A percentile compares a stretch with the other conserved stretches of the same genome.
Evolutionary conservation across 345 rosid genomes (phyloP).

Genomic region (Kernera saxatilis): DNA sequence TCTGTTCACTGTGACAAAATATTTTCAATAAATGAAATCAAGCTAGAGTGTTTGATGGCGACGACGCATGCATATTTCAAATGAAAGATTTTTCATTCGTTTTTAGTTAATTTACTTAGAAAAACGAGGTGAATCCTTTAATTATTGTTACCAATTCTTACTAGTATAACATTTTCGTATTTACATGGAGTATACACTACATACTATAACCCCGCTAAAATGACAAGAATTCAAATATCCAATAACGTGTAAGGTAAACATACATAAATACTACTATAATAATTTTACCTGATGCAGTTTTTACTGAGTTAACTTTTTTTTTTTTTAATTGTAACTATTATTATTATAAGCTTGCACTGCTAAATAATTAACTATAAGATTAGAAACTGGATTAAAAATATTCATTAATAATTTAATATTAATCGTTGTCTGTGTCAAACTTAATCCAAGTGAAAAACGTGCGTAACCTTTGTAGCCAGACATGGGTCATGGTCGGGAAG

Average conservation of each 20-base stretch:
- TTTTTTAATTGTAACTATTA: too few relatives aligned
- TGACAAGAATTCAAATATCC: too few relatives aligned
- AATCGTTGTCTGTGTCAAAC: neutral
- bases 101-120: neutral
- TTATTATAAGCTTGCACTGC: too few relatives aligned
- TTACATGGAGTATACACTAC: too few relatives aligned
- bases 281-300: too few relatives aligned
- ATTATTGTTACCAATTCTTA: too few relatives aligned
- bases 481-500: slow-evolving; percentile 13
- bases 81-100: neutral
- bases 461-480: slow-evolving; percentile 7
- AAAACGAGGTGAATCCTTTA: too few relatives aligned
- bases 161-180: too few relatives aligned
- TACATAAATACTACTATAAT: too few relatives aligned
- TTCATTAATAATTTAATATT: neutral
- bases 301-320: too few relatives aligned
- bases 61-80: neutral
- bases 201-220: too few relatives aligned
- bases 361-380: neutral
- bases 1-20: neutral
- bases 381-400: neutral
- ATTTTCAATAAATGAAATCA: neutral
- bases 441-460: slow-evolving; percentile 7
- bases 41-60: neutral
- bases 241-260: too few relatives aligned